Conservation (phyloP, 2,329 filamentous ascomycete species). For the Endoconidiophora laricicola region DNA sequence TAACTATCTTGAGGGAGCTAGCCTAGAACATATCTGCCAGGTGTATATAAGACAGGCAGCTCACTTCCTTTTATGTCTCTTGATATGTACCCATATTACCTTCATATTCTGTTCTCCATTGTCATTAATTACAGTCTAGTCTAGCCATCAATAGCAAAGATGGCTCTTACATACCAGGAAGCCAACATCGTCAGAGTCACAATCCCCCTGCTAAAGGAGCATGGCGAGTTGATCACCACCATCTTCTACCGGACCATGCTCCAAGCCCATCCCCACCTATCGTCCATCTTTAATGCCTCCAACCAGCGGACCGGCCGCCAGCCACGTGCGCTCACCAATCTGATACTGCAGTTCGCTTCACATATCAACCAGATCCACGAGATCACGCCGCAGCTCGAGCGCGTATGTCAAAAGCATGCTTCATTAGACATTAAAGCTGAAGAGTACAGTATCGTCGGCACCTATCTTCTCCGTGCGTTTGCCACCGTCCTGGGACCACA, state of each 20-base stretch:
- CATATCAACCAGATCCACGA: constrained; percentile 54
- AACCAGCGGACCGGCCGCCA: constrained; percentile 54
- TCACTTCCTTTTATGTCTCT: neutral
- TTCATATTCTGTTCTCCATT: neutral
- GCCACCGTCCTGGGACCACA: constrained; percentile 44
- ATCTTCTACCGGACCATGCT: constrained; percentile 59
- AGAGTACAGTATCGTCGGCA: constrained; percentile 55
- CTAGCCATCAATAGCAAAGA: constrained; percentile 15
- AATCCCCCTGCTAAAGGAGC: constrained; percentile 50
- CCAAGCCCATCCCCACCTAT: constrained; percentile 43
- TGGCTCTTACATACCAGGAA: constrained; percentile 45
- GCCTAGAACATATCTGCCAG: no score
- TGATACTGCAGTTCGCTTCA: constrained; percentile 55
- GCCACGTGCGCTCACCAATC: constrained; percentile 48
- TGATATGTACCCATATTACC: neutral
- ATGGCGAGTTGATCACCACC: constrained; percentile 53
- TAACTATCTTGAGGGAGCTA: no score
- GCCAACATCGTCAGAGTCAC: constrained; percentile 60
- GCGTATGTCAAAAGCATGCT: constrained; percentile 62
- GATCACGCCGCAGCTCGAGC: constrained; percentile 40
- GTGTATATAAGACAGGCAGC: neutral
- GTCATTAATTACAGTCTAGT: neutral
- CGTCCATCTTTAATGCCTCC: constrained; percentile 53
- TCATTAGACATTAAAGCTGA: constrained; percentile 52
- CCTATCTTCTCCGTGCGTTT: constrained; percentile 51